Conservation (phyloP, 768 basidiomycete genomes). For the Harrya chromipes region DNA sequence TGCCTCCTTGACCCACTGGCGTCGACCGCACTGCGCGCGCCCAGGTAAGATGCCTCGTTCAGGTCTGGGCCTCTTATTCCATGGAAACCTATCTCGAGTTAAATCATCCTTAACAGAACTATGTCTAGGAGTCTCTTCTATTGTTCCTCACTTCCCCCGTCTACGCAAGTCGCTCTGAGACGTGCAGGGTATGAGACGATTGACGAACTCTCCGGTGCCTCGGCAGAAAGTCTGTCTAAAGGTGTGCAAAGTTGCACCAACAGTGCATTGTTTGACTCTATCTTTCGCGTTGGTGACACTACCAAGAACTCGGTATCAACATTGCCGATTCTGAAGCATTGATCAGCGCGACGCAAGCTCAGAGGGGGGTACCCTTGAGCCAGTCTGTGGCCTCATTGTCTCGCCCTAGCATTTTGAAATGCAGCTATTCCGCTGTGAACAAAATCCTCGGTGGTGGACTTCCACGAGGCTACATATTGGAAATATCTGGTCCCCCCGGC, state of each 20-base stretch:
- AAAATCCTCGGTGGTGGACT: constrained; percentile 62
- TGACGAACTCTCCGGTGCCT: constrained; percentile 45
- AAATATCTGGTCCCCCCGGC: constrained; percentile 77
- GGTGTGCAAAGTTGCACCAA: constrained; percentile 42
- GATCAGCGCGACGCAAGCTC: constrained; percentile 39
- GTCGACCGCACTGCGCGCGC: constrained; percentile 1
- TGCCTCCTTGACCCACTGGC: background rate
- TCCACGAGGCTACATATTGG: constrained; percentile 57
- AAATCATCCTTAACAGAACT: background rate
- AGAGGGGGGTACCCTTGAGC: constrained; percentile 37
- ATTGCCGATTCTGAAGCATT: constrained; percentile 45
- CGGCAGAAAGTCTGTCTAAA: constrained; percentile 47
- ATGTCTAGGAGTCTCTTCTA: constrained; percentile 45
- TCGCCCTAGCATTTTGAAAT: constrained; percentile 13
- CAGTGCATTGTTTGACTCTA: background rate
- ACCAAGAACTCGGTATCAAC: constrained; percentile 50
- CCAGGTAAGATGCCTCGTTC: constrained; percentile 9
- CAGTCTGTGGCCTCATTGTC: constrained; percentile 55
- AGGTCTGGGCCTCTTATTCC: background rate
- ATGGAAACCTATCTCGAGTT: background rate
- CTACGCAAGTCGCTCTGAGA: constrained; percentile 45
- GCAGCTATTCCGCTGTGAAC: constrained; percentile 49
- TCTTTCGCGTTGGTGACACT: background rate
- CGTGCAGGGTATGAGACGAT: constrained; percentile 57
- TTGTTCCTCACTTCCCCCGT: constrained; percentile 42